Conservation (phyloP, 1,139 yeast species). For the Tardiomyces blankii region DNA sequence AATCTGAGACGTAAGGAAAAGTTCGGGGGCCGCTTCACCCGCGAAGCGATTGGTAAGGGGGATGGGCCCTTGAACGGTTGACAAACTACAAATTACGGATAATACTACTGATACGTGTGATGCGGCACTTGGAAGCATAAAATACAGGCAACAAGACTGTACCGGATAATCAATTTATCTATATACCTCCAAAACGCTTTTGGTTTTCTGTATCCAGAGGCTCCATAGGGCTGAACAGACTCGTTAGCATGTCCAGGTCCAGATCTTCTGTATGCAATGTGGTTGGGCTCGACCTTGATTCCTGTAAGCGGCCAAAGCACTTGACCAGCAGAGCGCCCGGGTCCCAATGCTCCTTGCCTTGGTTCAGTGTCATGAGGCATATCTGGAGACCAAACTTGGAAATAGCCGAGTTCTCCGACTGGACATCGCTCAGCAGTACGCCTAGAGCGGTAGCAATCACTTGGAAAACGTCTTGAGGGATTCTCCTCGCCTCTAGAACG, state of each 20-base stretch:
- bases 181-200: too few species aligned
- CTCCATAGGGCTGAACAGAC: not conserved
- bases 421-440: conserved; percentile 6
- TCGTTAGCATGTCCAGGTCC: not conserved
- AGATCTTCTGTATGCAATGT: not conserved
- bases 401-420: conserved; percentile 2
- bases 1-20: too few species aligned
- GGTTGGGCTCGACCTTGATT: conserved; percentile 2
- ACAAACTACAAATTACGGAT: too few species aligned
- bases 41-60: too few species aligned
- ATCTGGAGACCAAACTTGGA: conserved; percentile 7
- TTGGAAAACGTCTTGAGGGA: conserved; percentile 10
- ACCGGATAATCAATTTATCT: too few species aligned
- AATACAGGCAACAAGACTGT: too few species aligned
- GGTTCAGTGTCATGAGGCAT: conserved; percentile 8
- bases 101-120: too few species aligned
- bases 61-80: too few species aligned
- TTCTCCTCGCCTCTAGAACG: conserved; percentile 3
- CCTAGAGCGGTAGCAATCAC: conserved; percentile 9
- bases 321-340: conserved; percentile 29
- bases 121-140: too few species aligned
- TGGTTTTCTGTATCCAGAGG: too few species aligned
- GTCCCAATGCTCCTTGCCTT: conserved; percentile 9
- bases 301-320: conserved; percentile 30
- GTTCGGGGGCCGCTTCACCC: too few species aligned